Evolutionary conservation across 495 filamentous ascomycete species (phyloP).

Genomic region (Filosporella fistucella): DNA sequence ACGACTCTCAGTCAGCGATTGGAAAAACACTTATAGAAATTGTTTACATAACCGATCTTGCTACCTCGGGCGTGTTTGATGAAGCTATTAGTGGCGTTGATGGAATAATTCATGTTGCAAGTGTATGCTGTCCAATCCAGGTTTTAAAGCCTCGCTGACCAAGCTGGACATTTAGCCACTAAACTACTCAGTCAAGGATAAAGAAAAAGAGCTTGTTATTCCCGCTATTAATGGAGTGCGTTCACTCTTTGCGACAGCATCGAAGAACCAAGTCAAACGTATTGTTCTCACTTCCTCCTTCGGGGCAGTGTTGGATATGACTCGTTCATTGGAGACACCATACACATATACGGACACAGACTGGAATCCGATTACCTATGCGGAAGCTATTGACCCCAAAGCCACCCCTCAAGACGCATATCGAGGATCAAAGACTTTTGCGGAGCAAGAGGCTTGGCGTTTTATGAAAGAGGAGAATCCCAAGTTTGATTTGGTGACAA

Average conservation of each 20-base stretch:
- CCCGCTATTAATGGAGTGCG: constrained; percentile 29
- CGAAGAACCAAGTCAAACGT: constrained; percentile 21
- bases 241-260: constrained; percentile 21
- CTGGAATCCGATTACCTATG: constrained; percentile 8
- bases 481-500: constrained; percentile 1
- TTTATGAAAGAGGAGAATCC: constrained; percentile 1
- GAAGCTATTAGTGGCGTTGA: no score
- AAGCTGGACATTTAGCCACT: no score
- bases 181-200: constrained; percentile 17
- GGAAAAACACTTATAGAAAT: no score
- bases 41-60: no score
- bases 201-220: constrained; percentile 24
- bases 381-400: background rate
- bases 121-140: no score
- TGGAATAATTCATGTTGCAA: no score
- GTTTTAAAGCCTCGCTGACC: no score
- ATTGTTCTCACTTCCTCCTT: constrained; percentile 11
- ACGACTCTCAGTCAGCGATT: no score
- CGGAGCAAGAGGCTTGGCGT: constrained; percentile 26
- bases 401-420: constrained; percentile 14
- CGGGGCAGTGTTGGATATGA: background rate
- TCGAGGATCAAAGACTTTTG: constrained; percentile 23
- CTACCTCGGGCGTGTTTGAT: no score
- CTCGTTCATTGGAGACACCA: background rate
- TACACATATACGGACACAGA: constrained; percentile 5